A percentile compares a stretch with the other conserved stretches of the same genome.
Evolutionary conservation across 2,329 filamentous ascomycete genomes (phyloP).

Genomic region (Colletotrichum cereale): DNA sequence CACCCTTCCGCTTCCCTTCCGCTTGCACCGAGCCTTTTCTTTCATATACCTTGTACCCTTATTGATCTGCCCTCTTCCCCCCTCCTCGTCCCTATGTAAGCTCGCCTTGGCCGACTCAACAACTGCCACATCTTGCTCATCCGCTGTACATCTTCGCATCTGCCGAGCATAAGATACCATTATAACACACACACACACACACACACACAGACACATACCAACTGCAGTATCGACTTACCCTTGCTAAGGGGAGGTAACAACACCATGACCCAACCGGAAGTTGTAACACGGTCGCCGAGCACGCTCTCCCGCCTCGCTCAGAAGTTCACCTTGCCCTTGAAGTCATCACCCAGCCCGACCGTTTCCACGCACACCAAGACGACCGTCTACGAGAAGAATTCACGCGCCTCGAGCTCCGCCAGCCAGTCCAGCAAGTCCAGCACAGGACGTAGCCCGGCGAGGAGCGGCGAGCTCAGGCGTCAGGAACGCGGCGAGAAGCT

Average conservation of each 20-base stretch:
- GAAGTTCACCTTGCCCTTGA: constrained; percentile 28
- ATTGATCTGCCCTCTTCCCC: constrained; percentile 10
- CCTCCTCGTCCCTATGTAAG: constrained; percentile 14
- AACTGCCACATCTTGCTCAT: neutral
- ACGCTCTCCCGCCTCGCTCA: constrained; percentile 43
- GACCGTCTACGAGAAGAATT: constrained; percentile 30
- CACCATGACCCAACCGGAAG: constrained; percentile 18
- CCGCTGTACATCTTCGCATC: neutral
- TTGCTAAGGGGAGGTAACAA: constrained; percentile 14
- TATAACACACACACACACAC: neutral
- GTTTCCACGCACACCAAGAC: constrained; percentile 10
- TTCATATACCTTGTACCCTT: constrained; percentile 18
- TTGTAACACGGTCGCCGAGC: constrained; percentile 18
- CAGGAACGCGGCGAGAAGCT: constrained; percentile 33
- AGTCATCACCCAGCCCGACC: constrained; percentile 5
- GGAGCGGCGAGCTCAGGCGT: constrained; percentile 30
- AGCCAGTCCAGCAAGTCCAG: constrained; percentile 31
- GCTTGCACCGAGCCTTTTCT: neutral
- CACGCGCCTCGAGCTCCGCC: neutral
- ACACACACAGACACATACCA: neutral
- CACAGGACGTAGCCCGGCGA: constrained; percentile 13
- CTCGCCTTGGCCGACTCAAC: constrained; percentile 20
- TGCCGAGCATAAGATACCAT: constrained; percentile 10
- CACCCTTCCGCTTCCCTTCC: neutral
- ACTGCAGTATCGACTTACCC: neutral